These are phyloP conservation scores for Calonectria pteridis DNA, from an alignment of 2,329 filamentous ascomycete species.

Conservation along the genomic window DNA sequence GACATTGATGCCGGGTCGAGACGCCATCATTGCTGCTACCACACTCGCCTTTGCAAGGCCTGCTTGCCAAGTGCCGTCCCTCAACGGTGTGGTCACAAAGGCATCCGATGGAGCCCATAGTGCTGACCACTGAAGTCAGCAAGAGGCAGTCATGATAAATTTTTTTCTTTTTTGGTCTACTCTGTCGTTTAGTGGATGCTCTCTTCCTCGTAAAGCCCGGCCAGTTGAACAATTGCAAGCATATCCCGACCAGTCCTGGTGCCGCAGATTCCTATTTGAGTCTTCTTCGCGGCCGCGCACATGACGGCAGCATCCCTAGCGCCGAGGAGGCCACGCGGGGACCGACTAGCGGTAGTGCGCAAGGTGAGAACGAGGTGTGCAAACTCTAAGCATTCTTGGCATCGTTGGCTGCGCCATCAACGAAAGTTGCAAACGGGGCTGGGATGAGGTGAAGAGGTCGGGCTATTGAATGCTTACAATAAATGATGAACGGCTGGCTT, in stretches of 20 bases:
- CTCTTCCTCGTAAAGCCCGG: too few relatives aligned
- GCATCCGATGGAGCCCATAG: background rate
- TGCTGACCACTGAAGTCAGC: background rate
- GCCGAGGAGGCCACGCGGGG: background rate
- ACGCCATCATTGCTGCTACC: background rate
- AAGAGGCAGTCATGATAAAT: background rate
- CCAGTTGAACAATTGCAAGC: background rate
- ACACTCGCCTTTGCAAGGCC: background rate
- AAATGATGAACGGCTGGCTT: background rate
- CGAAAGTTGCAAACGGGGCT: background rate
- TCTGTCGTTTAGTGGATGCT: background rate
- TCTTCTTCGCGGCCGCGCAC: background rate
- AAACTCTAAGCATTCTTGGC: background rate
- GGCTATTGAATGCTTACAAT: background rate
- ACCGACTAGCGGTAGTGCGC: background rate
- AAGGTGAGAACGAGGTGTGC: background rate
- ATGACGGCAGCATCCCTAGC: slow-evolving; percentile 6
- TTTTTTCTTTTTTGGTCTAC: background rate
- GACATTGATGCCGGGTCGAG: background rate
- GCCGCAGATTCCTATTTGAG: background rate
- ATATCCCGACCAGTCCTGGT: background rate
- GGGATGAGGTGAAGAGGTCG: background rate
- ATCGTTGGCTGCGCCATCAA: background rate
- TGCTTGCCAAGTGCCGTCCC: background rate
- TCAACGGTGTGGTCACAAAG: background rate